Percentiles rank a stretch among this genome's conserved stretches.
These are phyloP conservation scores for Magnaporthales sp. DNA, from an alignment of 2,329 filamentous ascomycete species.

Conservation along the genomic window DNA sequence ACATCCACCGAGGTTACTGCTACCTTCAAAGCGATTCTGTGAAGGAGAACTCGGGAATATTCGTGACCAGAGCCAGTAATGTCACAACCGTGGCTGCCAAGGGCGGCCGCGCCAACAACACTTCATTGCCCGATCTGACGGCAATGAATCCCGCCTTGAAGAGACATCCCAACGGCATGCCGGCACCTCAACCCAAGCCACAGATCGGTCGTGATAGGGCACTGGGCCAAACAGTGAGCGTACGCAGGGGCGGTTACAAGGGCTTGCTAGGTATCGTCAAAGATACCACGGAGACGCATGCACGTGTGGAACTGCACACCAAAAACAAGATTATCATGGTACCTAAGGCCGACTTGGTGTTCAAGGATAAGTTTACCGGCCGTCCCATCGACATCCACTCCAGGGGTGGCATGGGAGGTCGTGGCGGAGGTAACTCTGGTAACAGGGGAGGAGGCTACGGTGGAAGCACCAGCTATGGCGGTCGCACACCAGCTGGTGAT, in stretches of 20 bases:
- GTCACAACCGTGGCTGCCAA: conserved; percentile 91
- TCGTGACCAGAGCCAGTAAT: conserved; percentile 77
- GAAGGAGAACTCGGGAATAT: conserved; percentile 81
- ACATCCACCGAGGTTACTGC: conserved; percentile 87
- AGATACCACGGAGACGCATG: conserved; percentile 78
- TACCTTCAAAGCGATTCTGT: conserved; percentile 81
- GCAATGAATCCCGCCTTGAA: conserved; percentile 90
- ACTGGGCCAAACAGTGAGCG: conserved; percentile 84
- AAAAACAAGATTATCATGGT: conserved; percentile 89
- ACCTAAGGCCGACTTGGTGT: conserved; percentile 69
- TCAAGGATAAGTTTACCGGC: conserved; percentile 79
- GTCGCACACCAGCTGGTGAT: conserved; percentile 57
- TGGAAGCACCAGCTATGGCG: conserved; percentile 47
- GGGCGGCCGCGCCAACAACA: conserved; percentile 65
- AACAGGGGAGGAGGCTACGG: conserved; percentile 14
- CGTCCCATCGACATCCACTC: conserved; percentile 62
- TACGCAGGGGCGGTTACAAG: conserved; percentile 83
- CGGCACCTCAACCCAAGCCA: conserved; percentile 52
- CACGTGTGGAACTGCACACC: conserved; percentile 86
- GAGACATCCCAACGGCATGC: conserved; percentile 47
- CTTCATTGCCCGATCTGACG: conserved; percentile 62
- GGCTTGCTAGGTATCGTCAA: conserved; percentile 92
- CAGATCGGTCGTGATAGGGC: conserved; percentile 69
- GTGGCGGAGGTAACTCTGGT: conserved; percentile 29
- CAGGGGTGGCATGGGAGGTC: conserved; percentile 30